Base-by-base conservation (phyloP, 495 filamentous ascomycete genomes). In the Xylaria cubensis region DNA sequence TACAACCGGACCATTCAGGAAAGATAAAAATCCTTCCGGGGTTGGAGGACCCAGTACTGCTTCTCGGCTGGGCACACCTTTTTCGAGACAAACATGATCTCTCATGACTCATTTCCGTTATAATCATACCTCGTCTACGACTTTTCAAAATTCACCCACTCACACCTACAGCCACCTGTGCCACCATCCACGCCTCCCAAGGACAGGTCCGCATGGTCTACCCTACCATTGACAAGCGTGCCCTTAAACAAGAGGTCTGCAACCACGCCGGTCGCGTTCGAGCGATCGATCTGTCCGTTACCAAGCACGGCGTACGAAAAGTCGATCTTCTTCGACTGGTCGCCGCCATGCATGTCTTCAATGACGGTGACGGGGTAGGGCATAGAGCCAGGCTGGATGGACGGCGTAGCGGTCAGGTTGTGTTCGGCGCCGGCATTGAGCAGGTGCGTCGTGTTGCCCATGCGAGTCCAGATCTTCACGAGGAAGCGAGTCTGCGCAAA, bases 401-500 rank as follows among this genome's bases (percentile, higher is more conserved):
- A 76, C 77, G 61, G 69, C 39, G 59, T 79, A 72, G 62, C 64
- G 66, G 51, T 75, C 72, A 24, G 55, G 64, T 76, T 74, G 42
- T 13, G 70, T 15, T n/a, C 36, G 5, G 41, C 69, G 5, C 48
- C 69, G 19, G 73, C 56, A 7, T 67, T 55, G 9, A 88, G 71
- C 0, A 92, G 79, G 21, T 84, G 79, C 7, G 83, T 77, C 44
- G 82, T 82, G 58, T 82, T 84, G 13, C 81, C 81, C 76, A 78
- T 80, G 5, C 87, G 84, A 7, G 95, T 99, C 94, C 94, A 99
- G 67, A 98, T 97, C 76, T 94, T 90, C 6, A 98, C 93, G 10
- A 93, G 89, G 81, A 97, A 94, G 12, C 95, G 89, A 3, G 94
- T 97, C 73, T 94, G 87, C 1, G 91, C 83, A 89, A 92, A 97